phyloP scores from a whole-genome alignment of 371 early-diverging fungal species.

The Apophysomyces ossiformis region DNA sequence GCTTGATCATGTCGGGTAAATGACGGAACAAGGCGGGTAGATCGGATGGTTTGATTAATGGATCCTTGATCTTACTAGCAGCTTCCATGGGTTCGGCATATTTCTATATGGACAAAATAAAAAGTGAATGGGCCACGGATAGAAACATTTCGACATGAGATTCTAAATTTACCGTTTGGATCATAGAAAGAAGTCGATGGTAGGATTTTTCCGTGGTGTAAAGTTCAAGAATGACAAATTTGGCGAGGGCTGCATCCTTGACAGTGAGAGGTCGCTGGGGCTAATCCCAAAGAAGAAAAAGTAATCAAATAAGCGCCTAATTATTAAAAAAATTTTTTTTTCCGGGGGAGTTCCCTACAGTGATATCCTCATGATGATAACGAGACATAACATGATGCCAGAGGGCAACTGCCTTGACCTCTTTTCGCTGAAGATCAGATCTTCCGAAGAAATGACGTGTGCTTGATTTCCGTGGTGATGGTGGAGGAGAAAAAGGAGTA shows the following conservation, averaged over 20 bases:
- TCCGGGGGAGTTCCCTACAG: not conserved
- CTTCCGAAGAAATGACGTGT: constrained; percentile 12
- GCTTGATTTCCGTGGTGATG: not conserved
- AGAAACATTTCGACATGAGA: too few relatives aligned
- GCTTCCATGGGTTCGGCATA: constrained; percentile 42
- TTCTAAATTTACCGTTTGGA: constrained; percentile 32
- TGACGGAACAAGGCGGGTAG: constrained; percentile 43
- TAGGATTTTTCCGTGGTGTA: constrained; percentile 37
- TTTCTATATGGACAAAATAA: constrained; percentile 27
- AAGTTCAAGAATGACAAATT: constrained; percentile 29
- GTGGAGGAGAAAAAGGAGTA: not conserved
- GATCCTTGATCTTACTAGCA: constrained; percentile 32
- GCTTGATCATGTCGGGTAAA: constrained; percentile 34
- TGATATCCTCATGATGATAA: not conserved
- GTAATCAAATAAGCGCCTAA: not conserved
- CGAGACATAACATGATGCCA: constrained; percentile 21
- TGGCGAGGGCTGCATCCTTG: constrained; percentile 22
- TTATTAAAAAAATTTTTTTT: constrained; percentile 10
- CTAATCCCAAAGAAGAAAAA: constrained; percentile 2
- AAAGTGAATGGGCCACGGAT: not conserved
- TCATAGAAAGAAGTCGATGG: constrained; percentile 33
- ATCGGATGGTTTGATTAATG: constrained; percentile 39
- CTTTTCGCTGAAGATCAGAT: not conserved
- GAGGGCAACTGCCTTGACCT: constrained; percentile 8
- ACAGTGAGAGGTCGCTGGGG: constrained; percentile 3